Conservation (phyloP, 768 basidiomycete species). For the Lactarius hatsudake region DNA sequence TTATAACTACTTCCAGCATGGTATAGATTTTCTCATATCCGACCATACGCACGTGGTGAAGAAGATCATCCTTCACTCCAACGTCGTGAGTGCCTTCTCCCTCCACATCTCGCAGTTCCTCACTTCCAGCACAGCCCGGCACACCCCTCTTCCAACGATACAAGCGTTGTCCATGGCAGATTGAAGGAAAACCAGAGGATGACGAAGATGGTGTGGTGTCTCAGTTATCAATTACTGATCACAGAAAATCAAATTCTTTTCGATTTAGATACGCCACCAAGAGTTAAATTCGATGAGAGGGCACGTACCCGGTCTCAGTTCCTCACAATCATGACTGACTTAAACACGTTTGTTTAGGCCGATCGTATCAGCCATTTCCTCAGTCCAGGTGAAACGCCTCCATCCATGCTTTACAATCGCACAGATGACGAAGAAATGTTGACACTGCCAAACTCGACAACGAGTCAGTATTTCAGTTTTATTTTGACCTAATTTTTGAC, state of each 20-base stretch:
- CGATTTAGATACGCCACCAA: slow-evolving; percentile 63
- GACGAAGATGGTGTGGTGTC: slow-evolving; percentile 68
- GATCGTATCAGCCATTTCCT: slow-evolving; percentile 79
- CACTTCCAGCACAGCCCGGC: slow-evolving; percentile 56
- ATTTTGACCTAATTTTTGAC: slow-evolving; percentile 22
- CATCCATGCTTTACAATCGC: slow-evolving; percentile 78
- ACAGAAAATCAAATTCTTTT: slow-evolving; percentile 7
- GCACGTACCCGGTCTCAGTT: slow-evolving; percentile 36
- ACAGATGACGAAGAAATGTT: slow-evolving; percentile 73
- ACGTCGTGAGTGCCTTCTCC: slow-evolving; percentile 55
- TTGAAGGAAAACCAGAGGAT: slow-evolving; percentile 76
- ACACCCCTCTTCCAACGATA: slow-evolving; percentile 87
- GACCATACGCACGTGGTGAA: slow-evolving; percentile 66
- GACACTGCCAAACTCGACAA: slow-evolving; percentile 63
- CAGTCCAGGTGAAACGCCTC: slow-evolving; percentile 67
- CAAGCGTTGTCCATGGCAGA: slow-evolving; percentile 88
- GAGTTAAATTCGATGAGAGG: slow-evolving; percentile 69
- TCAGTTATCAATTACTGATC: not conserved
- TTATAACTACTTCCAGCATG: slow-evolving; percentile 92
- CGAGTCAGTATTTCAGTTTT: slow-evolving; percentile 47
- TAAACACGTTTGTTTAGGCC: slow-evolving; percentile 45
- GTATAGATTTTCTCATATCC: slow-evolving; percentile 82
- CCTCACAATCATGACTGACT: not conserved
- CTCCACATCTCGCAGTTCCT: slow-evolving; percentile 3
- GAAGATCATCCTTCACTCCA: slow-evolving; percentile 87